A percentile compares a stretch with the other conserved stretches of the same genome.
These are phyloP conservation scores for Gyromitra esculenta DNA, from an alignment of 2,329 filamentous ascomycete species.

Conservation along the genomic window DNA sequence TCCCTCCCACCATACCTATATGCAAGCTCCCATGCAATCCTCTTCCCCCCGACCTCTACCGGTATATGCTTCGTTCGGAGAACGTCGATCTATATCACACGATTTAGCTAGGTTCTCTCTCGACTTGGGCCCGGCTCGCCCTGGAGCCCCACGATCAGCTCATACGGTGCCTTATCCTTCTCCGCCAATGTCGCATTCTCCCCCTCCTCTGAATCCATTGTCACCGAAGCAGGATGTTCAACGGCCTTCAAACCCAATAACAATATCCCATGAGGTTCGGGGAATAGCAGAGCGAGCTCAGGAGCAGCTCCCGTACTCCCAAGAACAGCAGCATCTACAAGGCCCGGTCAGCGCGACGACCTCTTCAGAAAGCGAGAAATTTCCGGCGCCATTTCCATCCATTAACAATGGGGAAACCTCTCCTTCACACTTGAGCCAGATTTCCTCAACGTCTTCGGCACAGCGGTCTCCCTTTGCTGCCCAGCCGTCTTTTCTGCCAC, in stretches of 20 bases:
- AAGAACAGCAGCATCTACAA: conserved; percentile 52
- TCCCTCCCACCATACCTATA: conserved; percentile 51
- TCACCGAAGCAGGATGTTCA: conserved; percentile 55
- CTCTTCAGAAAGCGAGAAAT: conserved; percentile 48
- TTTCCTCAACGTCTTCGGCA: conserved; percentile 53
- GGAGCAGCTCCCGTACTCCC: conserved; percentile 45
- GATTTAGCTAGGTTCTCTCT: conserved; percentile 68
- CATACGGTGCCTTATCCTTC: conserved; percentile 73
- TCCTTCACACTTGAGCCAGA: conserved; percentile 69
- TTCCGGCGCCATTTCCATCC: conserved; percentile 51
- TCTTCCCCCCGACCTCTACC: conserved; percentile 53
- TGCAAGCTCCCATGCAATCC: conserved; percentile 56
- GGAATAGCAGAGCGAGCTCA: conserved; percentile 53
- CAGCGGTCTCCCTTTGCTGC: conserved; percentile 56
- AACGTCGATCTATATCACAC: conserved; percentile 67
- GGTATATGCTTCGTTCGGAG: conserved; percentile 64
- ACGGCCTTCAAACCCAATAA: conserved; percentile 47
- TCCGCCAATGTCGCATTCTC: conserved; percentile 78
- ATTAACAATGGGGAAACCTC: conserved; percentile 59
- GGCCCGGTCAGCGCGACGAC: conserved; percentile 42
- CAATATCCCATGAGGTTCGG: conserved; percentile 45
- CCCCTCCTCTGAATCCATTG: conserved; percentile 60
- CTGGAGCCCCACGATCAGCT: conserved; percentile 64
- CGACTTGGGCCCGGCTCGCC: conserved; percentile 66
- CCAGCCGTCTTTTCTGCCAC: conserved; percentile 68